phyloP scores from a whole-genome alignment of 441 rosid species.

The Lepidium campestre region DNA sequence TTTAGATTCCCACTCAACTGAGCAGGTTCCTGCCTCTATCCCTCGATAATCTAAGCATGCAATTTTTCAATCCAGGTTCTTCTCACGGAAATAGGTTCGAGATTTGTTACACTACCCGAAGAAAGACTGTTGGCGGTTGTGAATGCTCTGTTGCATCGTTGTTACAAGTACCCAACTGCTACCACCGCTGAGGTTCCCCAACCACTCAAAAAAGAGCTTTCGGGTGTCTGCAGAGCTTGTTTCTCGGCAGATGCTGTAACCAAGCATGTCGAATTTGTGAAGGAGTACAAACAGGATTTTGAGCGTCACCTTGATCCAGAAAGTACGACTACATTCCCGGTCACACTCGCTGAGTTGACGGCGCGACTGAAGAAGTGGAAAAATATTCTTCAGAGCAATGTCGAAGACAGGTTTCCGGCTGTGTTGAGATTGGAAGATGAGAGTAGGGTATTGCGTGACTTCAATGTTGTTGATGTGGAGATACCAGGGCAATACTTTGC shows the following conservation, averaged over 20 bases:
- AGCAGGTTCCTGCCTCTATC: not conserved
- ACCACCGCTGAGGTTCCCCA: slow-evolving; percentile 99
- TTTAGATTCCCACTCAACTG: not conserved
- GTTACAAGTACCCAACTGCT: slow-evolving; percentile 98
- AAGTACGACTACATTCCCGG: slow-evolving; percentile 83
- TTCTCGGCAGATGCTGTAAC: slow-evolving; percentile 98
- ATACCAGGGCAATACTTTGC: slow-evolving; percentile 97
- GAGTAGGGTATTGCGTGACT: slow-evolving; percentile 89
- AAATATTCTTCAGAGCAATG: slow-evolving; percentile 95
- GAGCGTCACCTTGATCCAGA: slow-evolving; percentile 98
- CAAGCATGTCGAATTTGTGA: slow-evolving; percentile 98
- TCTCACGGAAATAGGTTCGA: slow-evolving; percentile 95
- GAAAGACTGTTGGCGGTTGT: slow-evolving; percentile 98
- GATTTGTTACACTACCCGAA: slow-evolving; percentile 95
- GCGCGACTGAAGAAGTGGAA: slow-evolving; percentile 93
- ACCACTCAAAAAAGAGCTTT: slow-evolving; percentile 97
- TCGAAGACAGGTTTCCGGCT: slow-evolving; percentile 96
- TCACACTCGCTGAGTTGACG: slow-evolving; percentile 85
- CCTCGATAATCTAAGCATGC: slow-evolving; percentile 13
- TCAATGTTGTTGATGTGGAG: slow-evolving; percentile 98
- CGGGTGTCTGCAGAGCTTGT: slow-evolving; percentile 98
- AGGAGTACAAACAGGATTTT: slow-evolving; percentile 95
- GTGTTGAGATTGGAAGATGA: slow-evolving; percentile 96
- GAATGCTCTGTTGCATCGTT: slow-evolving; percentile 96
- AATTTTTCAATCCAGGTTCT: slow-evolving; percentile 54